Base-by-base conservation (phyloP, 1,284 basidiomycete genomes). In the Cutaneotrichosporon cutaneum region DNA sequence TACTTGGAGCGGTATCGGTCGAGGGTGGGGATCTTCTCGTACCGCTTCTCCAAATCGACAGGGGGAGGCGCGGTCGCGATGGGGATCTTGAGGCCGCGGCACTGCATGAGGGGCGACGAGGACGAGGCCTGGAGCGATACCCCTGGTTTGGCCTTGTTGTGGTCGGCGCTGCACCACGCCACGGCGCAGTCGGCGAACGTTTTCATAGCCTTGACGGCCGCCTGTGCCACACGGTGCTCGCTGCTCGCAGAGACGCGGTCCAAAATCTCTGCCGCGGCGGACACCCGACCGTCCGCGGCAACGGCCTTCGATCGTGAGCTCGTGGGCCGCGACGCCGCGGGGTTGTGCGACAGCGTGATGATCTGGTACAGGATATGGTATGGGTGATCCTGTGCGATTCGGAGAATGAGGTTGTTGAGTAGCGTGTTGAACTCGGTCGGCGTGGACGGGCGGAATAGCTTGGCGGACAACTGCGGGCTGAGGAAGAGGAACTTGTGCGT, bases 281-380 rank as follows among this genome's bases (percentile, higher is more conserved):
- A 81, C 2, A 83, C 83, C 14, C 93, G 86, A 33, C 86, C n/a
- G 35, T 57, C 35, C 3, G 11, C 32, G 9, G 21, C 44, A 27
- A 27, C 48, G 3, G 56, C 39, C 54, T 48, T 64, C 30, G 56
- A 48, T 4, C 60, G 60, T 1, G 54, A 44, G 4, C 18, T 27
- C 0, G 58, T n/a, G 14, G n/a, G 53, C 22, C 55, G 55, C 48
- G 36, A 55, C 32, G 13, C 42, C n/a, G 53, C 48, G n/a, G 54
- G 39, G 35, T 51, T 44, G 21, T 42, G 5, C 0, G 79, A 76
- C 2, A 83, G 76, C 0, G 90, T 90, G 73, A 89, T 92, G 14
- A 99, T 85, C 68, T 95, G 92, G 77, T 94, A 96, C 7, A 97
- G 80, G 67, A 87, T 89, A 73, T 99, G 96, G 80, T 92, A 98